Percentiles rank a stretch among this genome's conserved stretches.
phyloP scores from a whole-genome alignment of 139 green algal genomes.

The Chlorella sp. region DNA sequence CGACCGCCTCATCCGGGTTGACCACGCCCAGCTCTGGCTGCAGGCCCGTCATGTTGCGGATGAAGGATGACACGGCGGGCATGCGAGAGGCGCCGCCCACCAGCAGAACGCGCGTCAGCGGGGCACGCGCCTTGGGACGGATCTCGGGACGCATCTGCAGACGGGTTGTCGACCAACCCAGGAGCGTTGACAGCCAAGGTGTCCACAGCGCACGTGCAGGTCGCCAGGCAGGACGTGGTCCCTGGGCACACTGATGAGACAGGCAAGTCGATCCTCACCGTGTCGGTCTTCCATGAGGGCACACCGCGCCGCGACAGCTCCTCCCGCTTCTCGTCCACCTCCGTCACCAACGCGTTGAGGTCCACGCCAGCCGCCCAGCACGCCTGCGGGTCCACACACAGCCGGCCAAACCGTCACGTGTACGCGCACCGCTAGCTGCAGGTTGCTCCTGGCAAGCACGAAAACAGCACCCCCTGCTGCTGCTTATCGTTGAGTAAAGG shows the following conservation, averaged over 20 bases:
- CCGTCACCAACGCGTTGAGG: constrained; percentile 46
- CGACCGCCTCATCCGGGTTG: constrained; percentile 82
- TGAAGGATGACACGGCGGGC: constrained; percentile 64
- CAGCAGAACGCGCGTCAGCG: constrained; percentile 69
- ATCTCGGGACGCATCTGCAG: constrained; percentile 45
- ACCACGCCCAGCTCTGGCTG: constrained; percentile 34
- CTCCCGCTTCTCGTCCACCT: constrained; percentile 25
- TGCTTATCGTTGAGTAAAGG: too few relatives aligned
- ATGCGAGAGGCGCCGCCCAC: constrained; percentile 85
- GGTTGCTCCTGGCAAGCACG: too few relatives aligned
- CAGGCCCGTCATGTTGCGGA: constrained; percentile 83
- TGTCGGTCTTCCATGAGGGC: constrained; percentile 37
- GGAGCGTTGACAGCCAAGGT: too few relatives aligned
- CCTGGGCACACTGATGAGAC: too few relatives aligned
- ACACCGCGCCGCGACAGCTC: constrained; percentile 31
- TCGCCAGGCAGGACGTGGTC: too few relatives aligned
- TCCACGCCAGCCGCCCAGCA: constrained; percentile 56
- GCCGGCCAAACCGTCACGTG: too few relatives aligned
- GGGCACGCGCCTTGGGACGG: constrained; percentile 49
- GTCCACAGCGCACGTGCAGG: too few relatives aligned
- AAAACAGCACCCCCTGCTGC: too few relatives aligned
- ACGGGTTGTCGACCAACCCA: too few relatives aligned
- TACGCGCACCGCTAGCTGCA: too few relatives aligned
- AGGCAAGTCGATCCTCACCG: too few relatives aligned
- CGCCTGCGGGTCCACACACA: too few relatives aligned